phyloP scores from a whole-genome alignment of 306 rosid species.

The peach (Prunus persica) region Prunus_persica_NCBIv2 NC_034009.1:10720501-10721000 shows the following conservation, averaged over 20 bases:
- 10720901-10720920: constrained; percentile 99
- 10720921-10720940: constrained; percentile 87
- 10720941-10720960: constrained; percentile 79
- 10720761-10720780: constrained; percentile 13
- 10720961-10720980: constrained; percentile 94
- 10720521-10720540: constrained; percentile 48
- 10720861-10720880: constrained; percentile 89
- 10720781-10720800: constrained; percentile 17
- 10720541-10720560: constrained; percentile 51
- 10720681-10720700: constrained; percentile 92
- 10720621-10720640: constrained; percentile 86
- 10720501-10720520: constrained; percentile 56
- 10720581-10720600: constrained; percentile 68
- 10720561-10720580: constrained; percentile 72
- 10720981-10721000: constrained; percentile 96
- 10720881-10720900: constrained; percentile 98
- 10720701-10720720: constrained; percentile 8
- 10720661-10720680: constrained; percentile 67
- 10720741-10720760: neutral
- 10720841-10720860: constrained; percentile 91
- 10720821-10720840: constrained; percentile 68
- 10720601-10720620: constrained; percentile 89
- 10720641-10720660: constrained; percentile 66
- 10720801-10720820: constrained; percentile 75
- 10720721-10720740: neutral